These are phyloP conservation scores for Ogataea salicorniae DNA, from an alignment of 805 yeast species.

Conservation along the genomic window DNA sequence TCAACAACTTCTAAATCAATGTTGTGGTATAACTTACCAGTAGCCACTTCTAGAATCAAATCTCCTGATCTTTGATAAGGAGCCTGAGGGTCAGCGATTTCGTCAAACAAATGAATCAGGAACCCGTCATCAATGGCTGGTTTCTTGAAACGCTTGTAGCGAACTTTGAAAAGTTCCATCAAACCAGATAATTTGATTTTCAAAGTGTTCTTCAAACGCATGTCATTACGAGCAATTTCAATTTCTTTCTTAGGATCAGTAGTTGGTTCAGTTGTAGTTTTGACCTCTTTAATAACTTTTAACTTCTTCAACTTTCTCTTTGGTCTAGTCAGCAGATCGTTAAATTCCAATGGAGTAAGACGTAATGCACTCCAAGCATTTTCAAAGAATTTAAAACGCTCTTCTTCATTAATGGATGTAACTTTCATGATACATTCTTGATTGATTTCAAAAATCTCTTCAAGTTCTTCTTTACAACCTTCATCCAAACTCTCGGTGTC, in stretches of 20 bases:
- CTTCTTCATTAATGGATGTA: slow-evolving; percentile 36
- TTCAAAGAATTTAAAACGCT: slow-evolving; percentile 54
- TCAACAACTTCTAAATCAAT: slow-evolving; percentile 94
- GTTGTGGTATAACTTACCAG: slow-evolving; percentile 70
- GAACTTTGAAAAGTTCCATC: slow-evolving; percentile 81
- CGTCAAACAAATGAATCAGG: slow-evolving; percentile 74
- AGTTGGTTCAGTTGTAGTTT: slow-evolving; percentile 3
- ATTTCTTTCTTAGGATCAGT: slow-evolving; percentile 35
- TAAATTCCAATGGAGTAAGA: slow-evolving; percentile 68
- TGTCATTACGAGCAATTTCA: slow-evolving; percentile 45
- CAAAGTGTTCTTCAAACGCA: slow-evolving; percentile 75
- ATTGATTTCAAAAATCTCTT: slow-evolving; percentile 53
- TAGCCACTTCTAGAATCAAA: slow-evolving; percentile 74
- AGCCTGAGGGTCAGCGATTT: slow-evolving; percentile 34
- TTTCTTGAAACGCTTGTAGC: slow-evolving; percentile 86
- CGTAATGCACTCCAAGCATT: slow-evolving; percentile 47
- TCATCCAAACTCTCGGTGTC: slow-evolving; percentile 13
- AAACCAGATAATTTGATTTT: slow-evolving; percentile 82
- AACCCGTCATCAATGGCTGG: slow-evolving; percentile 80
- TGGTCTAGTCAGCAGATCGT: slow-evolving; percentile 56
- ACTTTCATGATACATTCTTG: slow-evolving; percentile 42
- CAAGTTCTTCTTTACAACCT: slow-evolving; percentile 39
- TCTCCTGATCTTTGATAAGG: slow-evolving; percentile 52
- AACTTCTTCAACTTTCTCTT: slow-evolving; percentile 41
- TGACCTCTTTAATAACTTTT: slow-evolving; percentile 20